These are phyloP conservation scores for Colletotrichum brevisporum DNA, from an alignment of 2,329 filamentous ascomycete species.

Conservation along the genomic window DNA sequence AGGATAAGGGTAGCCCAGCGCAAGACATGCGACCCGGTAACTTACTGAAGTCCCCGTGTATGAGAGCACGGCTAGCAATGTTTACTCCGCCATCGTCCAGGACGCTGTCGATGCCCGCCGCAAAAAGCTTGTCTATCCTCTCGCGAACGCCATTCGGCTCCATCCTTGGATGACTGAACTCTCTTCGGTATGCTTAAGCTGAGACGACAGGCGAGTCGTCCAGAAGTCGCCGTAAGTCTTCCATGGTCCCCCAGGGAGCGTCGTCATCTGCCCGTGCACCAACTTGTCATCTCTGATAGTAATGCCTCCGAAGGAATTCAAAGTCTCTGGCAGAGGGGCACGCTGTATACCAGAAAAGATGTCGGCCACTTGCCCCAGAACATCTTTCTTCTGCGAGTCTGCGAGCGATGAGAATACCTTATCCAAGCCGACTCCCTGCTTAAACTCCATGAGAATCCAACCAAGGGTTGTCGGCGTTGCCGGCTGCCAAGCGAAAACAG, in stretches of 20 bases:
- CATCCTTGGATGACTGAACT: slow-evolving; percentile 43
- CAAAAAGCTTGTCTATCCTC: slow-evolving; percentile 42
- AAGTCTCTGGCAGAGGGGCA: slow-evolving; percentile 36
- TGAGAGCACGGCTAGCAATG: slow-evolving; percentile 31
- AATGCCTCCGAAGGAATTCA: slow-evolving; percentile 42
- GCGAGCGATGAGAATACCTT: slow-evolving; percentile 38
- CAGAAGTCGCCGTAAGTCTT: slow-evolving; percentile 40
- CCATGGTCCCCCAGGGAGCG: slow-evolving; percentile 40
- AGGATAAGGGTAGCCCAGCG: no score
- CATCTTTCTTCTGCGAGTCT: slow-evolving; percentile 17
- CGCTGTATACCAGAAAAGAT: slow-evolving; percentile 42
- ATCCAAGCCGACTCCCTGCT: slow-evolving; percentile 44
- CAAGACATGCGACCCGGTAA: not conserved
- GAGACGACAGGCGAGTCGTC: slow-evolving; percentile 28
- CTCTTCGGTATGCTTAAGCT: slow-evolving; percentile 31
- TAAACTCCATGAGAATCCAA: slow-evolving; percentile 46
- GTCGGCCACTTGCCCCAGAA: slow-evolving; percentile 44
- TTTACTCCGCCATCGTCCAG: slow-evolving; percentile 40
- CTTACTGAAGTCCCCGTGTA: slow-evolving; percentile 49
- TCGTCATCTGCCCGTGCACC: slow-evolving; percentile 40
- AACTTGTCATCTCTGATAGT: slow-evolving; percentile 42
- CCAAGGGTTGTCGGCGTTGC: slow-evolving; percentile 32
- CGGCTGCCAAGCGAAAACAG: slow-evolving; percentile 44
- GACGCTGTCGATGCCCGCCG: slow-evolving; percentile 21
- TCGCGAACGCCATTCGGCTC: slow-evolving; percentile 35